Base-by-base conservation (phyloP, 495 filamentous ascomycete genomes). In the Daldinia loculata region DNA sequence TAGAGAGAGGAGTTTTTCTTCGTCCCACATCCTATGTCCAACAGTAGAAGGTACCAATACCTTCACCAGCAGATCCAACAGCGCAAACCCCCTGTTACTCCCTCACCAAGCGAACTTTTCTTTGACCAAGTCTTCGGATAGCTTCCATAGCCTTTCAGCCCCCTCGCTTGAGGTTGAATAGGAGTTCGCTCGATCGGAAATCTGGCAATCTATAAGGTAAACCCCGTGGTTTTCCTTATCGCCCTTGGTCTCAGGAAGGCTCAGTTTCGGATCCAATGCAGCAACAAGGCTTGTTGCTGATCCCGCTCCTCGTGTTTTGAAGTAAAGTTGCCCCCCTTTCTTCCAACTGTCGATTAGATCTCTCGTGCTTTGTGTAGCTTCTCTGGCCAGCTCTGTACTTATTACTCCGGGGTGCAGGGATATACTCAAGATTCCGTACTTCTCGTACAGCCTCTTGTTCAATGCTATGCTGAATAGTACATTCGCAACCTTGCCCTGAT, bases 401-500 rank as follows among this genome's bases (percentile, higher is more conserved):
- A 79, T 75, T 17, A 74, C 66, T 1, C 86, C 86, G 1, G 84
- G 84, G 61, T 88, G 82, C 38, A 82, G 45, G 6, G 78, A 77
- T 14, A 82, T 71, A 12, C 75, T 75, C 32, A 78, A 48, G 6
- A 84, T 69, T 5, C 79, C 78, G 43, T 78, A 61, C 43, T 74
- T 70, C 8, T 69, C 55, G 38, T 74, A 75, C 24, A 86, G 67
- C 51, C 77, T 81, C 22, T 59, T 53, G 12, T 77, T 79, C 8
- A 84, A 64, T 0, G 70, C 82, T 15, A 81, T 70, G 2, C 81
- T 77, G 41, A 87, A 86, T 32, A 87, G 72, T 22, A 87, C 75
- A 43, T 85, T 87, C 26, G 84, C 86, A 4, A 84, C 75, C 69
- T 88, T 88, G 63, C 84, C 83, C 57, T 82, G 77, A 45, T 79